Base-by-base conservation (phyloP, 768 basidiomycete species). In the Suillus cothurnatus region DNA sequence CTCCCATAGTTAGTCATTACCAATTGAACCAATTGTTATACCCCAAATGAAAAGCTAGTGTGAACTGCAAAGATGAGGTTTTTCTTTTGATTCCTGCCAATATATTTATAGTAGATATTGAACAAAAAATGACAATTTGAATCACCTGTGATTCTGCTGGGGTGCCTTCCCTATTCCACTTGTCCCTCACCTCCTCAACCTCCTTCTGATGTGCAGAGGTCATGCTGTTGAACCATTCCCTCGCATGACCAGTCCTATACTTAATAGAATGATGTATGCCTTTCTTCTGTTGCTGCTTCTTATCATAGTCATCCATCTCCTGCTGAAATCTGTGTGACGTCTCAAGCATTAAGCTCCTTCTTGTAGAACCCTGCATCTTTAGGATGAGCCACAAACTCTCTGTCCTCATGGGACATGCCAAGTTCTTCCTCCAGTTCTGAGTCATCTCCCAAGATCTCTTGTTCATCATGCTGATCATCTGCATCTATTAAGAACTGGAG, bases 31-130 rank as follows among this genome's bases (percentile, higher is more conserved):
- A n/a, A n/a, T n/a, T n/a, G n/a, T n/a, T n/a, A n/a, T n/a, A n/a
- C n/a, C n/a, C n/a, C n/a, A n/a, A n/a, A n/a, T n/a, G n/a, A n/a
- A n/a, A n/a, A n/a, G n/a, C n/a, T n/a, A n/a, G n/a, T n/a, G n/a
- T n/a, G n/a, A n/a, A n/a, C n/a, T n/a, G n/a, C n/a, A n/a, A n/a
- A n/a, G n/a, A n/a, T 61, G 38, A 61, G 41, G 8, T 6, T 45
- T 39, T 61, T 61, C 47, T 28, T 61, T 21, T 15, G 39, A 39
- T 61, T 47, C 21, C 60, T 61, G 19, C 26, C n/a, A 31, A 41
- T 52, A 15, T 28, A 17, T 28, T 45, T 52, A 52, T 28, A 28
- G 28, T 52, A 52, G 17, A 52, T 31, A 31, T 61, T 21, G 15
- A 52, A n/a, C n/a, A 52, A 45, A 45, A 45, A 45, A n/a, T n/a